phyloP scores from a whole-genome alignment of 495 filamentous ascomycete genomes.

The Mycothermus thermophilus region DNA sequence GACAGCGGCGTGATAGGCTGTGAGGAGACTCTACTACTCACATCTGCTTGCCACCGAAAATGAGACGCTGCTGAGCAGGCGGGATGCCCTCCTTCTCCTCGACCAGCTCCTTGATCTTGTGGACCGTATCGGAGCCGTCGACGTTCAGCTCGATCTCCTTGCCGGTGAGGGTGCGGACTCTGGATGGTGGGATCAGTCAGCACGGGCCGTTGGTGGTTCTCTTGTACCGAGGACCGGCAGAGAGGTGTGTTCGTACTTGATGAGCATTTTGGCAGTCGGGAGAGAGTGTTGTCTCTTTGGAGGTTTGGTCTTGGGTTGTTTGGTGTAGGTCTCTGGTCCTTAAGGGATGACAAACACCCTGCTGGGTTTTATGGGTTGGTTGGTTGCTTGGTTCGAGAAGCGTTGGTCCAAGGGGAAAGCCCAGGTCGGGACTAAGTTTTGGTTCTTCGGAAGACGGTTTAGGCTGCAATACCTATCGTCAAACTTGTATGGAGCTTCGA shows the following conservation, averaged over 20 bases:
- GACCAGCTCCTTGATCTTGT: slow-evolving; percentile 92
- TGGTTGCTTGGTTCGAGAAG: too few species aligned
- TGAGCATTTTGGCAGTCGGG: slow-evolving; percentile 8
- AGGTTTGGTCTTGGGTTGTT: background rate
- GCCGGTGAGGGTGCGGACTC: slow-evolving; percentile 93
- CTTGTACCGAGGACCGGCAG: background rate
- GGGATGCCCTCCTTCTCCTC: slow-evolving; percentile 98
- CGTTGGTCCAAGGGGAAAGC: background rate
- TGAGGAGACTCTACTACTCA: slow-evolving; percentile 28
- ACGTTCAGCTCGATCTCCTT: slow-evolving; percentile 99
- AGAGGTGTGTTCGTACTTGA: slow-evolving; percentile 5
- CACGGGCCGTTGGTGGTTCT: background rate
- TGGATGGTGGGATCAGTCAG: slow-evolving; percentile 18
- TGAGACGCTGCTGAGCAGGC: slow-evolving; percentile 89
- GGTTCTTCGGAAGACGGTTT: too few species aligned
- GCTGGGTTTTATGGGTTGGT: too few species aligned
- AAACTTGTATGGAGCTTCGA: too few species aligned
- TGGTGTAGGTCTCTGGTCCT: too few species aligned
- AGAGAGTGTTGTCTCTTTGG: background rate
- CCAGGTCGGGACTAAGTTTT: too few species aligned
- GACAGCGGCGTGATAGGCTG: too few species aligned
- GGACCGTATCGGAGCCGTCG: slow-evolving; percentile 81
- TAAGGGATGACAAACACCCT: too few species aligned
- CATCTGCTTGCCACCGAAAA: slow-evolving; percentile 97
- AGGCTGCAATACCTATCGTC: too few species aligned